Conservation (phyloP, 768 basidiomycete genomes). For the Suillus americanus region DNA sequence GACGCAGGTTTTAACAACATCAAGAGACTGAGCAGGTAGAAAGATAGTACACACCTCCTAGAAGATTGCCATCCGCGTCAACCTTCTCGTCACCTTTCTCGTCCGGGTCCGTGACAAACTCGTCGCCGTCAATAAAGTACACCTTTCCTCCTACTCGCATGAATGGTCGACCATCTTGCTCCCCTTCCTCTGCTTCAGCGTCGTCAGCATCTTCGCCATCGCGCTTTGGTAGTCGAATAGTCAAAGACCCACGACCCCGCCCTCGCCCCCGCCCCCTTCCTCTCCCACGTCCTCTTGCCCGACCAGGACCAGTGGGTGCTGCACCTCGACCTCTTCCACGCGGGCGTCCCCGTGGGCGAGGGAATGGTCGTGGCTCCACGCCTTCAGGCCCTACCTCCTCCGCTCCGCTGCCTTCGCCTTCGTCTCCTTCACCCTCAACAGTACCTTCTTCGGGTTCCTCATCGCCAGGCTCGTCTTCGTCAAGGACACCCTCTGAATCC, state of each 20-base stretch:
- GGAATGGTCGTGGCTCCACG: constrained; percentile 31
- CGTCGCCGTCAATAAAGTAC: constrained; percentile 85
- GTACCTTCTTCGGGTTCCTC: constrained; percentile 28
- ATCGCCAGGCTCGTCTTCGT: constrained; percentile 30
- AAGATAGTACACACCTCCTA: constrained; percentile 63
- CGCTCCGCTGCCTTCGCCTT: constrained; percentile 30
- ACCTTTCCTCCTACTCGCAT: constrained; percentile 70
- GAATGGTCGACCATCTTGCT: constrained; percentile 61
- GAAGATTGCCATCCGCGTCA: constrained; percentile 76
- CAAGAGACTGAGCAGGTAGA: background rate
- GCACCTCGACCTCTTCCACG: constrained; percentile 37
- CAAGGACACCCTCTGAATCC: constrained; percentile 29
- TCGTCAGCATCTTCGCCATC: constrained; percentile 42
- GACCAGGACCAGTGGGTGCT: constrained; percentile 31
- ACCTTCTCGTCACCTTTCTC: constrained; percentile 91
- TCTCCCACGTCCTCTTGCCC: constrained; percentile 34
- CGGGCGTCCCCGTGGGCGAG: constrained; percentile 38
- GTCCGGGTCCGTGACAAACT: constrained; percentile 81
- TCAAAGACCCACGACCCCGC: constrained; percentile 31
- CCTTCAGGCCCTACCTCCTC: constrained; percentile 36
- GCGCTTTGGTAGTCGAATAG: constrained; percentile 23
- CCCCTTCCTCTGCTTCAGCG: constrained; percentile 38
- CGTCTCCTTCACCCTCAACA: constrained; percentile 28
- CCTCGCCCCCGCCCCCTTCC: constrained; percentile 44
- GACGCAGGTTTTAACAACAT: background rate